phyloP scores from a whole-genome alignment of 164 flowering plant species.

The Dillenia turbinata region DNA sequence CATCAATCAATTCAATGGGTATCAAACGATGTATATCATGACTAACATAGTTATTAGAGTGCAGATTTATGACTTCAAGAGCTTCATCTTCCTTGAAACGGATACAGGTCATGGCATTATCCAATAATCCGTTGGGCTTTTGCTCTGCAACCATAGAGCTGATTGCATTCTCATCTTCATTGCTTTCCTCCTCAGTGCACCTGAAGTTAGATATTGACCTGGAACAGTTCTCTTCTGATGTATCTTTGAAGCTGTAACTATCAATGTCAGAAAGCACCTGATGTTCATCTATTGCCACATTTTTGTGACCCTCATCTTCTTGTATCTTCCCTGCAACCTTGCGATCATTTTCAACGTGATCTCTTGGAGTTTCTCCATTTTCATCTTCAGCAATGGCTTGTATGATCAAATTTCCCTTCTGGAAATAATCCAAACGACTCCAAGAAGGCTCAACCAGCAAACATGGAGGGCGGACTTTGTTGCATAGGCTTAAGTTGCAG shows the following conservation, averaged over 20 bases:
- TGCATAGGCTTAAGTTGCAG: constrained; percentile 19
- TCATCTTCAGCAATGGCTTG: constrained; percentile 11
- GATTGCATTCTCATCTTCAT: constrained; percentile 7
- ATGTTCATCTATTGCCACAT: constrained; percentile 9
- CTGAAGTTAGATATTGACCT: constrained; percentile 10
- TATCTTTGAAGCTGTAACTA: constrained; percentile 1
- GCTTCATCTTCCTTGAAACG: constrained; percentile 14
- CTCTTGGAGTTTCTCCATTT: neutral
- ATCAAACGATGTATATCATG: constrained; percentile 13
- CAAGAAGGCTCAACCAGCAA: constrained; percentile 21
- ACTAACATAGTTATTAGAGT: neutral
- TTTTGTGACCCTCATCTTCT: constrained; percentile 1
- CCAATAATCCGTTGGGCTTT: neutral
- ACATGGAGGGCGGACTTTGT: constrained; percentile 13
- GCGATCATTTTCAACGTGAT: neutral
- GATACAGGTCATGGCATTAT: neutral
- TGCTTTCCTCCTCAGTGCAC: constrained; percentile 13
- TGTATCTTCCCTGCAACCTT: constrained; percentile 1
- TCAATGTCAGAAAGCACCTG: constrained; percentile 13
- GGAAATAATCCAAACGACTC: constrained; percentile 10
- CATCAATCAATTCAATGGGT: constrained; percentile 25
- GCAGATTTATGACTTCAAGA: constrained; percentile 7
- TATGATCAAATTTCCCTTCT: constrained; percentile 10
- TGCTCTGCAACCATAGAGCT: neutral
- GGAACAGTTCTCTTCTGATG: constrained; percentile 11